phyloP scores from a whole-genome alignment of 192 early-diverging fungal species.

The Entrophospora sp. region DNA sequence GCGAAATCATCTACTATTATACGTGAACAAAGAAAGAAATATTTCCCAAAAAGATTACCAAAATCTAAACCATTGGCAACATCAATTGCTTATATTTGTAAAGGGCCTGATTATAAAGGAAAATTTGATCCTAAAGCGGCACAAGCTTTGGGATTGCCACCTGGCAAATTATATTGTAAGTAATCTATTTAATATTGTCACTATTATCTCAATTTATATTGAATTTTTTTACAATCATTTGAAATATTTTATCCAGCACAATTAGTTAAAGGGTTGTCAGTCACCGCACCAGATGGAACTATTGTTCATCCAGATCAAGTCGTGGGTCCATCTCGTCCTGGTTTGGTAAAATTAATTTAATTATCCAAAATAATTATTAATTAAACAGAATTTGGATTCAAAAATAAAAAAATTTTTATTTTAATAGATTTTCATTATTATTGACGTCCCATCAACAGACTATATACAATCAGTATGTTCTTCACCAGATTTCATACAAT shows the following conservation, averaged over 20 bases:
- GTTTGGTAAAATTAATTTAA: constrained; percentile 35
- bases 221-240: not conserved
- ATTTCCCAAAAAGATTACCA: constrained; percentile 24
- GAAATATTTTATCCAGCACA: constrained; percentile 20
- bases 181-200: not conserved
- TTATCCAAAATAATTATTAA: not conserved
- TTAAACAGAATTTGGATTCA: not conserved
- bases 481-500: constrained; percentile 35
- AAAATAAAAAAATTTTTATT: not conserved
- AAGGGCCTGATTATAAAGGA: constrained; percentile 62
- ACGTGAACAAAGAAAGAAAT: not conserved
- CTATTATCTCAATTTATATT: not conserved
- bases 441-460: constrained; percentile 53
- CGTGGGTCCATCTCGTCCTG: constrained; percentile 45
- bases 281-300: constrained; percentile 50
- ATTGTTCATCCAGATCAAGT: constrained; percentile 68
- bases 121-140: constrained; percentile 73
- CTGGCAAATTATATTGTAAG: constrained; percentile 51
- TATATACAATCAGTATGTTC: constrained; percentile 45
- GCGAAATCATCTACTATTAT: constrained; percentile 3
- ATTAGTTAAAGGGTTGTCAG: constrained; percentile 52
- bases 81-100: constrained; percentile 64
- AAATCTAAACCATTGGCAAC: constrained; percentile 39
- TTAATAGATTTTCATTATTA: constrained; percentile 47
- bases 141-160: constrained; percentile 52